Conservation (phyloP, 2,329 filamentous ascomycete species). For the Scedosporium minutisporum region DNA sequence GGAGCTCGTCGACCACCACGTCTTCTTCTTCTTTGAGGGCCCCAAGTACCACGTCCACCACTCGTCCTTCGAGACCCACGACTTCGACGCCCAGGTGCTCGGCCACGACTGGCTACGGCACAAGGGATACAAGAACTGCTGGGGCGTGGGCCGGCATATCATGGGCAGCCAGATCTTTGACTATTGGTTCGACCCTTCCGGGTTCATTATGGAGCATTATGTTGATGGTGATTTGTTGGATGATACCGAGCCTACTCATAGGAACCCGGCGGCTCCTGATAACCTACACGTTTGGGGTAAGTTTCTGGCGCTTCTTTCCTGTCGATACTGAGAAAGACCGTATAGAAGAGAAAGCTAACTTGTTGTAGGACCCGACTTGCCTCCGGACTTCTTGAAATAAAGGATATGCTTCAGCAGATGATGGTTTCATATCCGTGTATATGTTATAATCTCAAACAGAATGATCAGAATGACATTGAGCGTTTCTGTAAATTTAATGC, state of each 20-base stretch:
- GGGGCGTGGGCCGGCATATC: slow-evolving; percentile 63
- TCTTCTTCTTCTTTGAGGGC: slow-evolving; percentile 40
- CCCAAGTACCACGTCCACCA: slow-evolving; percentile 52
- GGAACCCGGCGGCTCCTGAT: slow-evolving; percentile 27
- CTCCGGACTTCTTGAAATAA: slow-evolving; percentile 10
- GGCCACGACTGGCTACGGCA: slow-evolving; percentile 60
- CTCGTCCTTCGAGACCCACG: slow-evolving; percentile 59
- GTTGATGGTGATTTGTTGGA: slow-evolving; percentile 59
- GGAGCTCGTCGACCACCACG: slow-evolving; percentile 39
- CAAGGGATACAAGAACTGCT: slow-evolving; percentile 54
- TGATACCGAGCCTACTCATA: slow-evolving; percentile 38
- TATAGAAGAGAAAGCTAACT: background rate
- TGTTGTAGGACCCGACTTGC: slow-evolving; percentile 11
- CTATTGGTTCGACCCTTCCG: slow-evolving; percentile 41
- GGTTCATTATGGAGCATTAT: slow-evolving; percentile 61
- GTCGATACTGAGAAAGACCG: background rate
- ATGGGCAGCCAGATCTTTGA: slow-evolving; percentile 60
- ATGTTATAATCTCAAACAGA: background rate
- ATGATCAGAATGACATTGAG: background rate
- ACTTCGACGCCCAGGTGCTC: slow-evolving; percentile 60
- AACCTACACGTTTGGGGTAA: slow-evolving; percentile 37
- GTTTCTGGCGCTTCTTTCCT: background rate
- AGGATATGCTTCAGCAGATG: background rate
- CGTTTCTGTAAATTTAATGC: slow-evolving; percentile 4
- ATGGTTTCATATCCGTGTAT: background rate